Base-by-base conservation (phyloP, 2,329 filamentous ascomycete genomes). In the Venturiaceae sp. region DNA sequence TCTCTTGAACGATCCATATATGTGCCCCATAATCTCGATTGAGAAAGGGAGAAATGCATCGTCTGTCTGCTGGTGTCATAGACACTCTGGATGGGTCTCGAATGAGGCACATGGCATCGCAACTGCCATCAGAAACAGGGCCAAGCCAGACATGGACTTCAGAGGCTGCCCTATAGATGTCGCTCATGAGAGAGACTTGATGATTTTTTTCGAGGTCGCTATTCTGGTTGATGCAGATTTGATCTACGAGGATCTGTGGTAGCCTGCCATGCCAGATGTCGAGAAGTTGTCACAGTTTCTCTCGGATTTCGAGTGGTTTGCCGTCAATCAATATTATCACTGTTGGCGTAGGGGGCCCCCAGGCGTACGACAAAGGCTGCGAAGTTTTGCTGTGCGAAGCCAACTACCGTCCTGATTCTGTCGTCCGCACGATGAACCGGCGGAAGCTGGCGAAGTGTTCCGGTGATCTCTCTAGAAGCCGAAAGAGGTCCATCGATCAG, bases 71-170 rank as follows among this genome's bases (percentile, higher is more conserved):
- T 16, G 13, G 36, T 39, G 36, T 7, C 36, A 39, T 16, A 4
- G 36, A 11, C 5, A 16, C 36, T 14, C 19, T 16, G 5, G 5
- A 4, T 4, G 36, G 36, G 36, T n/a, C 19, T 39, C 13, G 5
- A 4, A 14, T 39, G 13, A 39, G 19, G 19, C 13, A 39, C 36
- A 69, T 66, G 11, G 65, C 67, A 26, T 64, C 64, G 8, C 59
- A 55, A 39, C 64, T 65, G 55, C 67, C 64, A 37, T 66, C 64
- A 23, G 61, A 61, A 53, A 68, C 64, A 33, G 63, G 62, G 6
- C 67, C 68, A 2, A 70, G 62, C 66, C 67, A 69, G 16, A 68
- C 68, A 19, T 64, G 47, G 11, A 69, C 67, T 41, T 64, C 64
- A 32, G 62, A 55, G 3, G 67, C 68, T 11, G 61, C 58, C 26